Conservation (phyloP, 305 asterid genomes). For the Monarda citriodora region DNA sequence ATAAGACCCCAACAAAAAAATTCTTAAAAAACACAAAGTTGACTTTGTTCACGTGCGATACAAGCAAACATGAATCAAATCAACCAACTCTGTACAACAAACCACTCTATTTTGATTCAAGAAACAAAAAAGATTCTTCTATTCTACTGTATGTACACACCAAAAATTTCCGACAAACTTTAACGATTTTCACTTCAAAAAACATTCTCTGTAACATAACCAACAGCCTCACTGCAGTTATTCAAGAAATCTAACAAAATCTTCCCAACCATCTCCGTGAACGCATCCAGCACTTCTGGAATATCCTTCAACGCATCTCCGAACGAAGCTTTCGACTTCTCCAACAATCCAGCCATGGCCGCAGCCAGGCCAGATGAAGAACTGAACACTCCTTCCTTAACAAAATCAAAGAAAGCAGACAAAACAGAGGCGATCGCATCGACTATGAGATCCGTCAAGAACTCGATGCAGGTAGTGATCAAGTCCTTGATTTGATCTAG, state of each 20-base stretch:
- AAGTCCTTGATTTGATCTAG: constrained; percentile 31
- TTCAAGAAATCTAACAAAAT: constrained; percentile 32
- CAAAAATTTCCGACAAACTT: not conserved
- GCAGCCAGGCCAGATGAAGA: constrained; percentile 25
- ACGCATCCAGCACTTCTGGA: constrained; percentile 39
- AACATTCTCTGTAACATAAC: constrained; percentile 32
- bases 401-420: constrained; percentile 40
- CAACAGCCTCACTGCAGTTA: constrained; percentile 46
- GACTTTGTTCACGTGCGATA: not conserved
- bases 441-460: constrained; percentile 22
- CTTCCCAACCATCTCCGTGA: constrained; percentile 32
- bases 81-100: not conserved
- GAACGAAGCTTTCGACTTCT: constrained; percentile 31
- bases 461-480: constrained; percentile 32
- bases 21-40: constrained; percentile 1
- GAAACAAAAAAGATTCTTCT: constrained; percentile 2
- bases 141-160: not conserved
- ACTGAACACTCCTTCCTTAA: constrained; percentile 29
- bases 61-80: constrained; percentile 5
- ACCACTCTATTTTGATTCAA: not conserved
- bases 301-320: constrained; percentile 35
- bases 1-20: not conserved
- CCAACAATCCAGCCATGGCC: constrained; percentile 34
- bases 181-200: constrained; percentile 20
- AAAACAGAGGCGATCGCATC: constrained; percentile 15